Evolutionary conservation across 306 rosid genomes (phyloP).

Genomic region (Leucaena leucocephala): DNA sequence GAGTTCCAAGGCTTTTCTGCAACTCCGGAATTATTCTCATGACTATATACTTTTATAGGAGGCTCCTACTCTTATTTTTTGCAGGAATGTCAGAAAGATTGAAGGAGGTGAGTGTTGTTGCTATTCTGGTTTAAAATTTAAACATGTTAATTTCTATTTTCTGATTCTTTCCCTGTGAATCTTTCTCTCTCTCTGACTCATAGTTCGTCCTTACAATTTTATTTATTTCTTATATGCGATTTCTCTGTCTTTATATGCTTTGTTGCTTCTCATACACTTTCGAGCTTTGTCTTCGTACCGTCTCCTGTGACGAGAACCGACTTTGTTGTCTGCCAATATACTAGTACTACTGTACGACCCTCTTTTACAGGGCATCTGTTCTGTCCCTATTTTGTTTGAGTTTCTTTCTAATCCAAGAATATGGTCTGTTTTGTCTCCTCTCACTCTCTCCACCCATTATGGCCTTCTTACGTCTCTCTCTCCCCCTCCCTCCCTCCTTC

Average conservation of each 20-base stretch:
- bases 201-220: constrained; percentile 31
- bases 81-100: constrained; percentile 48
- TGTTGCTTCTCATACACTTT: constrained; percentile 6
- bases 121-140: neutral
- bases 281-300: constrained; percentile 35
- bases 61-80: constrained; percentile 12
- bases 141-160: constrained; percentile 1
- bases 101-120: constrained; percentile 21
- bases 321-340: constrained; percentile 50
- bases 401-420: constrained; percentile 66
- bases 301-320: constrained; percentile 41
- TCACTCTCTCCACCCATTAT: constrained; percentile 36
- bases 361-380: constrained; percentile 40
- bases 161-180: constrained; percentile 1
- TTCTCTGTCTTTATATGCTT: constrained; percentile 22
- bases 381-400: constrained; percentile 56
- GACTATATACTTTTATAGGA: constrained; percentile 4
- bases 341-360: constrained; percentile 36
- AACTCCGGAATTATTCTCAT: constrained; percentile 2
- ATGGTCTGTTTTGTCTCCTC: constrained; percentile 37
- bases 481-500: constrained; percentile 42
- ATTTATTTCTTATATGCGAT: constrained; percentile 43
- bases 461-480: constrained; percentile 39
- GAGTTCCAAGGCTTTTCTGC: constrained; percentile 23
- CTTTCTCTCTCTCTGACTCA: constrained; percentile 19